Evolutionary conservation across 441 rosid species (phyloP), one percentile per base, ranked within the genome.

Genomic region (Erodium texanum): DNA sequence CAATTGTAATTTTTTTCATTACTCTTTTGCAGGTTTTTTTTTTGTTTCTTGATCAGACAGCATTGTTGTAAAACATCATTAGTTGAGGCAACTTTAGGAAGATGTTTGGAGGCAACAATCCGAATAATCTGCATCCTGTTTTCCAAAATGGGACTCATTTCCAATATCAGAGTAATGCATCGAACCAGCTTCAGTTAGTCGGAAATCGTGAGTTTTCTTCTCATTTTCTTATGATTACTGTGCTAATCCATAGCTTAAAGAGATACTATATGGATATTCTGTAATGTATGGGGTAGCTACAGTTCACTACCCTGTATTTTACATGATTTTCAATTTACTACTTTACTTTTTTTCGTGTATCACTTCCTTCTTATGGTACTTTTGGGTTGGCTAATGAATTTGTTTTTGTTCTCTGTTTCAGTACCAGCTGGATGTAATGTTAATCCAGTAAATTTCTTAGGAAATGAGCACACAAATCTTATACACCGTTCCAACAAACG

Each of bases 81-180:
- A 18, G 23, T 54, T 18, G 2, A 54, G 61, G 24, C 23, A 54
- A 27, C 36, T 11, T 29, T 22, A 27, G 71, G 72, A 77, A 75
- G 65, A 89, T 89, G 95, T 77, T 89, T 70, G 89, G 89, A 75
- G 87, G 90, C 70, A 84, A 83, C 79, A 81, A 32, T 7, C 36
- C 7, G 7, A 32, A 32, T 32, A 4, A 32, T 32, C 7, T 32
- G 36, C 36, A 32, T 32, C 36, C 36, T 32, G 36, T 32, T 32
- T 32, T 32, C 36, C 36, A 32, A 32, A 7, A 32, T 7, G 36
- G 36, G 3, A 32, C 36, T 32, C 36, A 7, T 32, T 32, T 32
- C 36, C 36, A 32, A 32, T 32, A 32, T 32, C 36, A 32, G 36
- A 32, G 36, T 32, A 32, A 32, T 32, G 3, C 6, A 5, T 32